phyloP scores from a whole-genome alignment of 257 asterid genomes.

The Solanum chilense region DNA sequence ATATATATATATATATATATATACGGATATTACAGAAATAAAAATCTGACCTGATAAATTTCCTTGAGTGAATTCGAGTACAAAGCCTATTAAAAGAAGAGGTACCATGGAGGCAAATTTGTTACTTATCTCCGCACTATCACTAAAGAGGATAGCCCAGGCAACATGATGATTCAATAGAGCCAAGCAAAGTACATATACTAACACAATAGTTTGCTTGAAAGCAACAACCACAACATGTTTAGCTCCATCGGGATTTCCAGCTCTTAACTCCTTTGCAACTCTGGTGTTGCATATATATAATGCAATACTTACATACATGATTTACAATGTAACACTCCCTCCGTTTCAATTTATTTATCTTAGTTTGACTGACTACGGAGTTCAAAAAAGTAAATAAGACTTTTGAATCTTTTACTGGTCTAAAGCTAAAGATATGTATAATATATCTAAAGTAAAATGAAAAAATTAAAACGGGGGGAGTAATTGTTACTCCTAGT shows the following conservation, averaged over 20 bases:
- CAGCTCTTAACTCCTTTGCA: conserved; percentile 72
- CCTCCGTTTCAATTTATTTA: not conserved
- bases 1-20: too few relatives aligned
- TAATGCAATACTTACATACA: not conserved
- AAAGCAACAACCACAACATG: conserved; percentile 53
- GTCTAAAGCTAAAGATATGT: not conserved
- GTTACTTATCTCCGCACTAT: conserved; percentile 34
- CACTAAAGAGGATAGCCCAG: conserved; percentile 66
- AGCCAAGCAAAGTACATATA: conserved; percentile 19
- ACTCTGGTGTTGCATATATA: conserved; percentile 61
- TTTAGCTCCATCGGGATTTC: conserved; percentile 45
- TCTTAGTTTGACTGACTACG: not conserved
- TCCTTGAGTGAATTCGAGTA: conserved; percentile 52
- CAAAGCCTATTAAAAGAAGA: conserved; percentile 33
- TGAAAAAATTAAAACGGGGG: too few relatives aligned
- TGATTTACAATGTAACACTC: not conserved
- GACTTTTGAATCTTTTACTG: not conserved
- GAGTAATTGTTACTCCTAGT: too few relatives aligned
- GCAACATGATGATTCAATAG: conserved; percentile 38
- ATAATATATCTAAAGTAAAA: not conserved
- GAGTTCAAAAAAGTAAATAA: not conserved
- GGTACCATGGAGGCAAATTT: conserved; percentile 59
- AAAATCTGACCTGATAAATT: conserved; percentile 41
- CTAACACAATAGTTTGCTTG: conserved; percentile 32
- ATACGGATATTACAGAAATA: not conserved